A percentile compares a stretch with the other conserved stretches of the same genome.
These are phyloP conservation scores for Amanita rimosa DNA, from an alignment of 768 basidiomycete genomes.

Conservation along the genomic window DNA sequence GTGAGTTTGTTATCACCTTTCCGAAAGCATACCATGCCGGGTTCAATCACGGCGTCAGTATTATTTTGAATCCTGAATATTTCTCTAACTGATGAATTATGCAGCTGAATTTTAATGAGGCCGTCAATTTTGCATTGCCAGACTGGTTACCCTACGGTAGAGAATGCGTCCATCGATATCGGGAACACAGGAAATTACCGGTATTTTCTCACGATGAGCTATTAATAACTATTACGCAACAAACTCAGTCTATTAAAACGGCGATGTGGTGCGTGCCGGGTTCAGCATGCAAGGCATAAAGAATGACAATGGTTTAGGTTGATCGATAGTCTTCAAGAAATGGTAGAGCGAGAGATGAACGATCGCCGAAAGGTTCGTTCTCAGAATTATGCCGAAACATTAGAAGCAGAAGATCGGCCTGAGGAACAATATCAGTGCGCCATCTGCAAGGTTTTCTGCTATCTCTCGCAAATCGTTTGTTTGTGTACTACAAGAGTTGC, in stretches of 20 bases:
- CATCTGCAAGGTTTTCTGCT: slow-evolving; percentile 89
- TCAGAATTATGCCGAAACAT: slow-evolving; percentile 49
- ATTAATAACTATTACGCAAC: slow-evolving; percentile 93
- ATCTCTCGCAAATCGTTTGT: slow-evolving; percentile 87
- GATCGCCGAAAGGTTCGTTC: slow-evolving; percentile 54
- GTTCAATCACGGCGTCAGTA: slow-evolving; percentile 92
- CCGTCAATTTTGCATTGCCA: slow-evolving; percentile 94
- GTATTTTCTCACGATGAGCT: slow-evolving; percentile 99
- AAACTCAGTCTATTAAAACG: slow-evolving; percentile 85
- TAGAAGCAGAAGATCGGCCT: slow-evolving; percentile 70
- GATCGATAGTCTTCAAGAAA: slow-evolving; percentile 71
- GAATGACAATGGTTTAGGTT: slow-evolving; percentile 43
- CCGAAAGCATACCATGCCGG: slow-evolving; percentile 98
- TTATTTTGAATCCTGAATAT: neutral
- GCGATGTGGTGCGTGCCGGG: slow-evolving; percentile 67
- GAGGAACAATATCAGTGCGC: slow-evolving; percentile 96
- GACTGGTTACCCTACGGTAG: slow-evolving; percentile 88
- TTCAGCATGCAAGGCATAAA: neutral
- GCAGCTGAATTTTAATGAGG: slow-evolving; percentile 97
- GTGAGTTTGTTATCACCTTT: slow-evolving; percentile 96
- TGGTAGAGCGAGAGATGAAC: slow-evolving; percentile 75
- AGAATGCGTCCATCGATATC: slow-evolving; percentile 83
- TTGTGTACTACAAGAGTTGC: slow-evolving; percentile 67
- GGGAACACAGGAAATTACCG: slow-evolving; percentile 83
- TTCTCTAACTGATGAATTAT: slow-evolving; percentile 14